Evolutionary conservation across 129 eudicot species (phyloP).

Genomic region (Scalesia atractyloides): DNA sequence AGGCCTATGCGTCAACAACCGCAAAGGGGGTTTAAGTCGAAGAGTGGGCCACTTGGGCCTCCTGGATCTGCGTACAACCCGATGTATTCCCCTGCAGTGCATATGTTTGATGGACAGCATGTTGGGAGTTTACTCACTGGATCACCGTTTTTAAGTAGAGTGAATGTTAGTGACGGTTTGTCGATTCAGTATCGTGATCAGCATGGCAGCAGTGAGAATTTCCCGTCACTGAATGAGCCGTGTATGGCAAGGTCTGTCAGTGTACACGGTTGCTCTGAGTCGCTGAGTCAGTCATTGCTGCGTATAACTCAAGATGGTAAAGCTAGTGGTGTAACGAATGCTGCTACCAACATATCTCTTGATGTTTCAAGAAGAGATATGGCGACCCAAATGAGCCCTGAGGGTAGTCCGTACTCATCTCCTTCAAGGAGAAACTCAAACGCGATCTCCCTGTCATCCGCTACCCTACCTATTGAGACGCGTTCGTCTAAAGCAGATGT

Average conservation of each 20-base stretch:
- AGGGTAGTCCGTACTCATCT: slow-evolving; percentile 70
- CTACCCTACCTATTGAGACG: slow-evolving; percentile 52
- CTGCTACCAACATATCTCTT: slow-evolving; percentile 49
- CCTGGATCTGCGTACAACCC: slow-evolving; percentile 72
- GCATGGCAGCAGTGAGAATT: slow-evolving; percentile 42
- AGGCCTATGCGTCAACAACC: slow-evolving; percentile 54
- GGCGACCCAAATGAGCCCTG: slow-evolving; percentile 99
- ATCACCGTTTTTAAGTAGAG: slow-evolving; percentile 76
- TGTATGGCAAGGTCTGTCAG: slow-evolving; percentile 88
- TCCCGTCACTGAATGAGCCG: slow-evolving; percentile 57
- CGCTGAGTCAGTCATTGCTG: slow-evolving; percentile 55
- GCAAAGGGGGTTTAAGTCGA: slow-evolving; percentile 69
- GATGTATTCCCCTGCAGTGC: slow-evolving; percentile 73
- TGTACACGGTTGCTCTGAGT: slow-evolving; percentile 94
- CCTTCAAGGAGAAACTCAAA: slow-evolving; percentile 39
- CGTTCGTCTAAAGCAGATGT: slow-evolving; percentile 60
- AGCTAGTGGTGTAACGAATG: slow-evolving; percentile 38
- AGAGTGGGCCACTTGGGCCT: slow-evolving; percentile 96
- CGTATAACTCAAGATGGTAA: slow-evolving; percentile 56
- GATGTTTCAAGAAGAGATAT: slow-evolving; percentile 90
- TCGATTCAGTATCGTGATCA: slow-evolving; percentile 39
- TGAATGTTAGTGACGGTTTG: slow-evolving; percentile 45
- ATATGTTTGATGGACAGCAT: slow-evolving; percentile 59
- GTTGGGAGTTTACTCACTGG: slow-evolving; percentile 48
- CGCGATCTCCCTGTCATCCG: slow-evolving; percentile 49